phyloP scores from a whole-genome alignment of 2,329 filamentous ascomycete species.

The Pseudofabraea citricarpa region DNA sequence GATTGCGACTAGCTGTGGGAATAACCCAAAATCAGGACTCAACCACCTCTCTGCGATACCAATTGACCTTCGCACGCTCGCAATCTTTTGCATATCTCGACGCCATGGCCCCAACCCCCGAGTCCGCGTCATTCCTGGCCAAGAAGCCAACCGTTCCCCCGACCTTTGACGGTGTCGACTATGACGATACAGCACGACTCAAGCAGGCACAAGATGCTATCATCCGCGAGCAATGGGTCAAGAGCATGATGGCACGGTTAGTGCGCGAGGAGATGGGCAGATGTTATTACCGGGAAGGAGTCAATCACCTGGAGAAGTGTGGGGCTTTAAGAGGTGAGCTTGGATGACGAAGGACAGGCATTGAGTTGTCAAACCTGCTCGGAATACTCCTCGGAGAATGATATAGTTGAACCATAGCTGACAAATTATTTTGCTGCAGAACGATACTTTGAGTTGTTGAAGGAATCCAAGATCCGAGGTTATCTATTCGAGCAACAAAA shows the following conservation, averaged over 20 bases:
- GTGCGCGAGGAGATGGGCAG: conserved; percentile 80
- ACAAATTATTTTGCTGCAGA: conserved; percentile 42
- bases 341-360: too few relatives aligned
- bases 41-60: background rate
- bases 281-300: conserved; percentile 79
- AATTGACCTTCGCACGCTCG: background rate
- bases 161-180: conserved; percentile 83
- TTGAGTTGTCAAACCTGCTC: too few relatives aligned
- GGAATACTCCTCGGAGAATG: too few relatives aligned
- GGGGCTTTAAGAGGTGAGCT: conserved; percentile 71
- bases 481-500: conserved; percentile 78
- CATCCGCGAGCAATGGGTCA: conserved; percentile 83
- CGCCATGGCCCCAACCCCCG: conserved; percentile 68
- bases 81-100: background rate
- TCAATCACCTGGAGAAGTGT: conserved; percentile 87
- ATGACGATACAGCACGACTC: conserved; percentile 73
- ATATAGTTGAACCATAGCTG: too few relatives aligned
- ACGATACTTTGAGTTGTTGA: conserved; percentile 73
- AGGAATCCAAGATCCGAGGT: conserved; percentile 71
- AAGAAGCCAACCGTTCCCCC: conserved; percentile 79
- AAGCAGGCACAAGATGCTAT: conserved; percentile 81
- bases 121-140: conserved; percentile 75
- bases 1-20: background rate
- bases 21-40: background rate
- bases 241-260: conserved; percentile 81